Evolutionary conservation across 495 filamentous ascomycete genomes (phyloP).

Genomic region (Amphirosellinia nigrospora): DNA sequence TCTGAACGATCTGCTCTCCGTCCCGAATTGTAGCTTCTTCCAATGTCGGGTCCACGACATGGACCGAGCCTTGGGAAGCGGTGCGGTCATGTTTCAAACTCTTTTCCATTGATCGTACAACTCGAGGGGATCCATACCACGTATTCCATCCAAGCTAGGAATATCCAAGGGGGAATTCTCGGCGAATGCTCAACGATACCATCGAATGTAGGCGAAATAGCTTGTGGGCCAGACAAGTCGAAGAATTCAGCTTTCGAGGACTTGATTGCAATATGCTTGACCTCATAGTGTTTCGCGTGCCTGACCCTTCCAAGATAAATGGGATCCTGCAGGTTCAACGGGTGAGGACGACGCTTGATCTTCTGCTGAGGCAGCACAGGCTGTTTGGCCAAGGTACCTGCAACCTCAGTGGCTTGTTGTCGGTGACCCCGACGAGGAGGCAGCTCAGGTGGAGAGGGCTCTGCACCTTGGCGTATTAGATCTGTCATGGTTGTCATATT

Average conservation of each 20-base stretch:
- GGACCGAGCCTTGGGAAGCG: constrained; percentile 11
- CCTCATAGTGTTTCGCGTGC: constrained; percentile 5
- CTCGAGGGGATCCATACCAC: neutral
- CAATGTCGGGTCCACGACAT: neutral
- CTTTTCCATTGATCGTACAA: constrained; percentile 16
- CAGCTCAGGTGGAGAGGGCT: constrained; percentile 5
- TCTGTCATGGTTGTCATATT: constrained; percentile 34
- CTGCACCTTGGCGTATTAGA: constrained; percentile 21
- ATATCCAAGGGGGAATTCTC: neutral
- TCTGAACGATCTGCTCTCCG: neutral
- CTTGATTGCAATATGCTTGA: constrained; percentile 14
- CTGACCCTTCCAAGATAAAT: constrained; percentile 9
- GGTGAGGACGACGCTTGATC: constrained; percentile 1
- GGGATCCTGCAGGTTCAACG: constrained; percentile 12
- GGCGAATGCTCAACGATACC: neutral
- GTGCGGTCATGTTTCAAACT: neutral
- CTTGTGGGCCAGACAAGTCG: neutral
- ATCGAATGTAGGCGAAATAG: constrained; percentile 12
- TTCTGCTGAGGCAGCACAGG: neutral
- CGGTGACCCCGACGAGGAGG: neutral
- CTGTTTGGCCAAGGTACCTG: neutral
- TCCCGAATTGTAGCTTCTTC: neutral
- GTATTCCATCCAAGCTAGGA: neutral
- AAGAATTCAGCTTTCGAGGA: constrained; percentile 15
- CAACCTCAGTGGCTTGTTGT: neutral